These are phyloP conservation scores for Marasmius oreades DNA, from an alignment of 1,284 basidiomycete genomes.

Conservation along the genomic window DNA sequence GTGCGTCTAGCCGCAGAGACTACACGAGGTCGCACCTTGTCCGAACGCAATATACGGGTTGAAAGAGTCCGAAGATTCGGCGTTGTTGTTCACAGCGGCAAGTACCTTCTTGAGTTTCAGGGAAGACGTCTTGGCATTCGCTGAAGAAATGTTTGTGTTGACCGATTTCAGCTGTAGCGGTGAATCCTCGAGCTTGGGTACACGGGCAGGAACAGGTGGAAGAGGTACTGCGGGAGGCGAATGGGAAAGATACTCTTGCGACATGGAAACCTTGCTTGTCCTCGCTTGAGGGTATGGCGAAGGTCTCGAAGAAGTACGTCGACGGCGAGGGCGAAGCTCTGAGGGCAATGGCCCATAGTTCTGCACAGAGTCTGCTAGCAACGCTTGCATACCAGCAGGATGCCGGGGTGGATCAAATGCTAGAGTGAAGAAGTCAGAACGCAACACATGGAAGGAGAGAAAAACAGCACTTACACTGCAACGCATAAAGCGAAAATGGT, in stretches of 20 bases:
- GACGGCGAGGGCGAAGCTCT: constrained; percentile 56
- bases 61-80: constrained; percentile 11
- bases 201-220: constrained; percentile 26
- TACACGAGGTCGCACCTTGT: constrained; percentile 44
- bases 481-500: constrained; percentile 63
- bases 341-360: constrained; percentile 67
- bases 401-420: constrained; percentile 70
- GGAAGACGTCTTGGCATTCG: background rate
- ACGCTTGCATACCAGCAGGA: constrained; percentile 62
- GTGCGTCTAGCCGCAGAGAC: constrained; percentile 51
- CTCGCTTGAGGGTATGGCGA: constrained; percentile 65
- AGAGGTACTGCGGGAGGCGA: constrained; percentile 14
- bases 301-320: constrained; percentile 62
- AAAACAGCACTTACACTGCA: constrained; percentile 58
- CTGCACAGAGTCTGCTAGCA: constrained; percentile 69
- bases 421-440: constrained; percentile 25
- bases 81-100: background rate
- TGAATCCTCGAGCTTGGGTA: constrained; percentile 21
- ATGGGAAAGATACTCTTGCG: constrained; percentile 36
- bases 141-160: constrained; percentile 20
- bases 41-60: constrained; percentile 31
- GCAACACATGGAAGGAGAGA: constrained; percentile 1
- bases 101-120: background rate
- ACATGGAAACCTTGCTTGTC: constrained; percentile 37
- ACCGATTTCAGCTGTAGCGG: constrained; percentile 17